Base-by-base conservation (phyloP, 768 basidiomycete species). In the Tremella fuciformis region DNA sequence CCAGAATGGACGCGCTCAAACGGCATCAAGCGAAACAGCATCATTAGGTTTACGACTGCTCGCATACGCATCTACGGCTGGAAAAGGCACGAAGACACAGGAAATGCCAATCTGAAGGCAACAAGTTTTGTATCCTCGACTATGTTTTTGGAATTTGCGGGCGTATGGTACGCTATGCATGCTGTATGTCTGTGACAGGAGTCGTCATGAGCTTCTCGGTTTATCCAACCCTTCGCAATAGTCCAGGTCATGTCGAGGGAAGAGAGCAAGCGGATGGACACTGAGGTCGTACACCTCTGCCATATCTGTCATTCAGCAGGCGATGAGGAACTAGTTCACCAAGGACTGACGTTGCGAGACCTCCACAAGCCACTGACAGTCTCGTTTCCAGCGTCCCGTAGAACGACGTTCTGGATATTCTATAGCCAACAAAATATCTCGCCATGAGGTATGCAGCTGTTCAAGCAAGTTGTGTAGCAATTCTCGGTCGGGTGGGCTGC, bases 11-110 rank as follows among this genome's bases (percentile, higher is more conserved):
- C 54, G 71, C 71, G 4, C 47, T 73, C 13, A 73, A 73, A 55
- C 55, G 71, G 47, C 71, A 73, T 57, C 69, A 70, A 48, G 62
- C 71, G 7, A 73, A 73, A 53, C 71, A 73, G 50, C 64, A 69
- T 57, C 69, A 68, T 42, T 55, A 49, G 61, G 6, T 34, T 11
- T 34, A 34, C 29, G 29, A 34, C 11, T 34, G 29, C 29, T 34
- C 29, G 29, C 29, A 34, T n/a, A n/a, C n/a, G n/a, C 29, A 34
- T 34, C 29, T 34, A 34, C 29, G 29, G 29, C 29, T 6, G 6
- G 29, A 34, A 34, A 4, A 34, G 29, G 29, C 29, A 34, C 11
- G 29, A 34, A 11, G 29, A 34, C n/a, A 34, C 29, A 34, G 29
- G 29, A 34, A 34, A 34, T 11, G 29, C 29, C 29, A 34, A 34